Evolutionary conservation across 345 rosid species (phyloP).

Genomic region (Geranium rotundifolium): DNA sequence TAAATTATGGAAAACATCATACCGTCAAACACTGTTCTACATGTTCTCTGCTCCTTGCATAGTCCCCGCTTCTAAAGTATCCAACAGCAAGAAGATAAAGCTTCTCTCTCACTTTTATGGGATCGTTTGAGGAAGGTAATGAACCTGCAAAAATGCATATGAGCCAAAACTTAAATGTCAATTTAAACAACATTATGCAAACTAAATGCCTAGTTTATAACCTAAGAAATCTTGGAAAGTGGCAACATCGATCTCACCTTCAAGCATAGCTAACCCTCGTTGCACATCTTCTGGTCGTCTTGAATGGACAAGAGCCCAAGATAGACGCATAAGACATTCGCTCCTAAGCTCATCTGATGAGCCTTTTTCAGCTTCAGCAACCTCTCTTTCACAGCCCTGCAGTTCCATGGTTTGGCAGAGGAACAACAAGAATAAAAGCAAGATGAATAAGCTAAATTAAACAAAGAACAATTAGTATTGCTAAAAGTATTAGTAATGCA

Average conservation of each 20-base stretch:
- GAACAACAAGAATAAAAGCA: too few species aligned
- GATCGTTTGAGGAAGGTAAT: conserved; percentile 23
- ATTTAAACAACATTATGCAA: background rate
- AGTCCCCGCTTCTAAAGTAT: conserved; percentile 57
- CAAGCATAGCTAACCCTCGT: conserved; percentile 84
- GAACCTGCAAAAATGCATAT: conserved; percentile 23
- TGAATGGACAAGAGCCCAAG: conserved; percentile 88
- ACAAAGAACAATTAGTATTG: too few species aligned
- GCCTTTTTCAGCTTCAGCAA: conserved; percentile 44
- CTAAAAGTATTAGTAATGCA: too few species aligned
- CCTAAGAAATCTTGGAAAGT: background rate
- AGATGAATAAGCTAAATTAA: too few species aligned
- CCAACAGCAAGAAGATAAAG: conserved; percentile 80
- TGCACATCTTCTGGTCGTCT: conserved; percentile 46
- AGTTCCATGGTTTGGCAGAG: too few species aligned
- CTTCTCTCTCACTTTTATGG: conserved; percentile 49
- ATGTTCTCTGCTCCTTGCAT: conserved; percentile 58
- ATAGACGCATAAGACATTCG: conserved; percentile 56
- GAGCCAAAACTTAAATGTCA: too few species aligned
- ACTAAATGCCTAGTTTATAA: background rate
- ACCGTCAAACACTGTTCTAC: conserved; percentile 66
- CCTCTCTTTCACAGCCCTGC: conserved; percentile 72
- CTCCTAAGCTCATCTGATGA: conserved; percentile 34
- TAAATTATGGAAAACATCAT: conserved; percentile 2
- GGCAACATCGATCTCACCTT: conserved; percentile 26